Evolutionary conservation across 139 green algal species (phyloP), one percentile per base, ranked within the genome.

Genomic region (Auxenochlorella protothecoides): DNA sequence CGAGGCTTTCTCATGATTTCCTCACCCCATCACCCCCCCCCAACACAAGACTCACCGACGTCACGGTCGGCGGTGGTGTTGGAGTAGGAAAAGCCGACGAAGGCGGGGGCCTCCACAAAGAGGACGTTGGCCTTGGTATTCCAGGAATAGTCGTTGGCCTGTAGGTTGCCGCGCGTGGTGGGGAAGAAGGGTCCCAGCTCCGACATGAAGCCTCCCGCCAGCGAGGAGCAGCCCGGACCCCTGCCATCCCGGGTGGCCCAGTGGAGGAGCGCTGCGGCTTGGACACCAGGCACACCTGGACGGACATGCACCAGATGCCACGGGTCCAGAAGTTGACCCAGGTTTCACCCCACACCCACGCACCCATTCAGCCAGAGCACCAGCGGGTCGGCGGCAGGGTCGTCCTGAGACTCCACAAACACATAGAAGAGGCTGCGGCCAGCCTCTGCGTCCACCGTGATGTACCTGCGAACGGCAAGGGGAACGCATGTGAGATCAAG

Each of bases 171-270:
- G 5, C 64, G 73, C 0, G 60, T 69, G 4, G 71, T 75, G 3
- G 91, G 89, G 51, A 87, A 91, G 63, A 83, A 96, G 6, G 91
- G 91, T 1, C 91, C 91, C 53, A 95, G 74, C 83, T 97, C 91
- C 0, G 68, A 82, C 77, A 97, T 76, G 72, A 95, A 92, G 53
- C 90, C 91, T 8, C 89, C 89, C 2, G 86, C 90, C 0, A 96
- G 16, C 44, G 79, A 89, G 14, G 85, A 93, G 80, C 90, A 96
- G 60, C 90, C 90, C 5, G 90, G 90, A 12, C 91, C 91, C 1
- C 87, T 91, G 84, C 56, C 71, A 6, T 44, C 11, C 62, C 62
- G 16, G 12, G 62, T 66, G 14, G 14, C 12, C 62, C 62, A 27
- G 6, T 27, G 14, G 62, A n/a, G 12, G 62, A 66, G 62, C 62